Conservation (phyloP, 306 rosid genomes). For the Phaseolus lunatus region DNA sequence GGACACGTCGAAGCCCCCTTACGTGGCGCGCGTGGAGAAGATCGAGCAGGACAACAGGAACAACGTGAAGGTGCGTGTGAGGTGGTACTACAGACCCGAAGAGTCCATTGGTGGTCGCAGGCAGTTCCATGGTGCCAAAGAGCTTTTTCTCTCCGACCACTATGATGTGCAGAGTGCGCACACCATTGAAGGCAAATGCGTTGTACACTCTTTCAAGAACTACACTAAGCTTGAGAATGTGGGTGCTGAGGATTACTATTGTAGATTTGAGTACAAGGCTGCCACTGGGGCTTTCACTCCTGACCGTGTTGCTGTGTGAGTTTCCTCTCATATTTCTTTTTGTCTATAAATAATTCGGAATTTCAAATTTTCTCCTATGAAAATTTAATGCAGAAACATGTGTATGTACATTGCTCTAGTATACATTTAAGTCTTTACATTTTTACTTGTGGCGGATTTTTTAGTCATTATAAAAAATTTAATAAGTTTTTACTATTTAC, state of each 20-base stretch:
- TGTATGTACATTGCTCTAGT: not conserved
- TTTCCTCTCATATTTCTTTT: not conserved
- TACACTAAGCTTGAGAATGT: slow-evolving; percentile 87
- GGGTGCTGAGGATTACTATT: slow-evolving; percentile 76
- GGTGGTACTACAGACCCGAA: slow-evolving; percentile 90
- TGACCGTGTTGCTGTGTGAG: slow-evolving; percentile 87
- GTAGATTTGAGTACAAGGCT: slow-evolving; percentile 85
- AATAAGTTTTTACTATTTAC: not conserved
- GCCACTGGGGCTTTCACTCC: slow-evolving; percentile 77
- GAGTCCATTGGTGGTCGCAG: slow-evolving; percentile 87
- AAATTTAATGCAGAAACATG: not conserved
- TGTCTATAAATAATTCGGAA: not conserved
- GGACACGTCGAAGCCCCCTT: slow-evolving; percentile 73
- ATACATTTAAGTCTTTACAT: not conserved
- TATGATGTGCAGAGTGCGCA: slow-evolving; percentile 83
- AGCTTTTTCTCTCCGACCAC: slow-evolving; percentile 77
- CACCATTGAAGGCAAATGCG: slow-evolving; percentile 81
- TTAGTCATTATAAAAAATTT: not conserved
- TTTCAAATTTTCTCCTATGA: not conserved
- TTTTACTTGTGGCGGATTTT: too few relatives aligned
- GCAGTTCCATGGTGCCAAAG: slow-evolving; percentile 84
- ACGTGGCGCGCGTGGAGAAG: slow-evolving; percentile 79
- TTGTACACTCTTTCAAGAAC: slow-evolving; percentile 77
- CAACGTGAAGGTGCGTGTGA: slow-evolving; percentile 72
- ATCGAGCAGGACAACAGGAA: slow-evolving; percentile 62